Conservation (phyloP, 129 eudicot genomes). For the Glebionis coronaria region DNA sequence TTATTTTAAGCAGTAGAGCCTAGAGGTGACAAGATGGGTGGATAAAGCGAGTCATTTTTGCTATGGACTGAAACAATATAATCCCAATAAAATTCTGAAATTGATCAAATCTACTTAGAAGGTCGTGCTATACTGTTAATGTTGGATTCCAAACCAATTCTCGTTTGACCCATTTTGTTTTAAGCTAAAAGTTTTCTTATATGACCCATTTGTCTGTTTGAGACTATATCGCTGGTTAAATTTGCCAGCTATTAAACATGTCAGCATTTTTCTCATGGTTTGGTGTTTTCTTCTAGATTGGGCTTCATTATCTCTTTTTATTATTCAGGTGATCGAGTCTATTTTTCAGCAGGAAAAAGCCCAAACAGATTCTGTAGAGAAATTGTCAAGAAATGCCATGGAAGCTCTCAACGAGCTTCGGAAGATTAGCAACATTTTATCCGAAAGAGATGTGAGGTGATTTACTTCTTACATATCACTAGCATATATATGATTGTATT, state of each 20-base stretch:
- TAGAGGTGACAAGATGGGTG: neutral
- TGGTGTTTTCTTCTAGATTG: neutral
- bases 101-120: neutral
- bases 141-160: too few relatives aligned
- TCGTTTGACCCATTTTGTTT: neutral
- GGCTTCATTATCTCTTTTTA: neutral
- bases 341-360: slow-evolving; percentile 60
- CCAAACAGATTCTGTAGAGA: slow-evolving; percentile 42
- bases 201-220: neutral
- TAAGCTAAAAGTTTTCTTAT: neutral
- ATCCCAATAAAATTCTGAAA: neutral
- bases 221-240: neutral
- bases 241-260: neutral
- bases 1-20: slow-evolving; percentile 5
- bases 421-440: slow-evolving; percentile 73
- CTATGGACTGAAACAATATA: neutral
- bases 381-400: slow-evolving; percentile 58
- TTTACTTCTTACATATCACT: neutral
- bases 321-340: slow-evolving; percentile 79
- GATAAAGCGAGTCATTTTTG: neutral
- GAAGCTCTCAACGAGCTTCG: slow-evolving; percentile 80
- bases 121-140: neutral
- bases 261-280: neutral
- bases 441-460: slow-evolving; percentile 57
- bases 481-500: neutral